Conservation (phyloP, 108 stramenopile species). For the Nannochloropsis granulata region DNA sequence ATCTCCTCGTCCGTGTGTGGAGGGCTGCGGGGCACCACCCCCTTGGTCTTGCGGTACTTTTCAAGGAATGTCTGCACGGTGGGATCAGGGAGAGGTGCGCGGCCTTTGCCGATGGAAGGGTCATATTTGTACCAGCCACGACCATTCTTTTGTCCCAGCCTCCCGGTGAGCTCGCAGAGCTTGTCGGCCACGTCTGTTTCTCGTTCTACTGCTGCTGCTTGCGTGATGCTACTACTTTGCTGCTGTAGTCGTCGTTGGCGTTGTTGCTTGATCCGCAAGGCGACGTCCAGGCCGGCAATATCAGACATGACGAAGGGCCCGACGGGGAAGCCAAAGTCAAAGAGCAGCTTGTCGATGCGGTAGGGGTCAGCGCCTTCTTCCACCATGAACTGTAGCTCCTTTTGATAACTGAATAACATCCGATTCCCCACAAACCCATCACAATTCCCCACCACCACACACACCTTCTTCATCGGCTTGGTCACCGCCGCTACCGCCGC, state of each 20-base stretch:
- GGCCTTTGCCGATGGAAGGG: constrained; percentile 52
- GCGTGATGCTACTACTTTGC: background rate
- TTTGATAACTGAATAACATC: constrained; percentile 47
- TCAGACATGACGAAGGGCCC: constrained; percentile 79
- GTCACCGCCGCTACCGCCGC: constrained; percentile 53
- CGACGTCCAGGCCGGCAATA: constrained; percentile 55
- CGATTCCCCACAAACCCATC: constrained; percentile 96
- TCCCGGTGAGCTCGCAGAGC: background rate
- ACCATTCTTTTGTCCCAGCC: background rate
- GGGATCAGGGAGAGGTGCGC: constrained; percentile 52
- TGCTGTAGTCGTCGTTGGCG: background rate
- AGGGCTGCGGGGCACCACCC: background rate
- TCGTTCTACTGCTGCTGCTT: background rate
- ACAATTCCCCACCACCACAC: constrained; percentile 88
- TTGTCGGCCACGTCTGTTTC: background rate
- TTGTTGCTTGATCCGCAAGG: constrained; percentile 18
- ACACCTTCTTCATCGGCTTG: constrained; percentile 67
- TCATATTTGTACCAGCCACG: constrained; percentile 65
- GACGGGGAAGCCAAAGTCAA: constrained; percentile 62
- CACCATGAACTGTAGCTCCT: background rate
- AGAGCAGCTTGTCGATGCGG: constrained; percentile 9
- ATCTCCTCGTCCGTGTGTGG: constrained; percentile 22
- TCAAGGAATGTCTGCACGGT: constrained; percentile 54
- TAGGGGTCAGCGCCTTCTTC: background rate
- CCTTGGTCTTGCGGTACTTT: background rate